These are phyloP conservation scores for Tricholoma hemisulphureum DNA, from an alignment of 768 basidiomycete species.

Conservation along the genomic window DNA sequence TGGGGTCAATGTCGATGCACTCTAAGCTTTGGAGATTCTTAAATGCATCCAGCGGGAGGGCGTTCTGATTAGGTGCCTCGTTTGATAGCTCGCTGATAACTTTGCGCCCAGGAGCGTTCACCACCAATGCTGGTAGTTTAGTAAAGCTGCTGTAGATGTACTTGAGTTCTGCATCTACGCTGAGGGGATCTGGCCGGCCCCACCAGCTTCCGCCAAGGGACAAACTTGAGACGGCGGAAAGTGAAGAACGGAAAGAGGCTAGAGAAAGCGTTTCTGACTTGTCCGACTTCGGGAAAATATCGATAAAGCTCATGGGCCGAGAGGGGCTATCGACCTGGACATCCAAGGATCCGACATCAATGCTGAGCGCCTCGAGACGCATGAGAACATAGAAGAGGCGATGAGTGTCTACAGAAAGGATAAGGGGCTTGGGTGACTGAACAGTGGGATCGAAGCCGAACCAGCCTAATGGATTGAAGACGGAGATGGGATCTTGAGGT, in stretches of 20 bases:
- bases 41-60: conserved; percentile 80
- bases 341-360: conserved; percentile 78
- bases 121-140: conserved; percentile 74
- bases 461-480: conserved; percentile 66
- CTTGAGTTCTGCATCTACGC: conserved; percentile 72
- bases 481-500: conserved; percentile 32
- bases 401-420: conserved; percentile 72
- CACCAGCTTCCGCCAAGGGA: conserved; percentile 78
- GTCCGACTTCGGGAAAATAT: conserved; percentile 52
- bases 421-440: conserved; percentile 49
- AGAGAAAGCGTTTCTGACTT: conserved; percentile 75
- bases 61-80: conserved; percentile 70
- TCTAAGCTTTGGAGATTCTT: conserved; percentile 79
- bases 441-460: conserved; percentile 39
- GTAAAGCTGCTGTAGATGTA: conserved; percentile 90
- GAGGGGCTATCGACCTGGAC: conserved; percentile 70
- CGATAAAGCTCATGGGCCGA: conserved; percentile 73
- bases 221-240: conserved; percentile 72
- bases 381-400: conserved; percentile 88
- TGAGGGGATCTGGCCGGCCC: conserved; percentile 55
- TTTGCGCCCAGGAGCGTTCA: conserved; percentile 63
- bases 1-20: conserved; percentile 79
- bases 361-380: conserved; percentile 78
- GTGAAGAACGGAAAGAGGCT: conserved; percentile 70
- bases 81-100: conserved; percentile 66